Evolutionary conservation across 768 basidiomycete species (phyloP), one percentile per base, ranked within the genome.

Genomic region (Termitomyces sp.): DNA sequence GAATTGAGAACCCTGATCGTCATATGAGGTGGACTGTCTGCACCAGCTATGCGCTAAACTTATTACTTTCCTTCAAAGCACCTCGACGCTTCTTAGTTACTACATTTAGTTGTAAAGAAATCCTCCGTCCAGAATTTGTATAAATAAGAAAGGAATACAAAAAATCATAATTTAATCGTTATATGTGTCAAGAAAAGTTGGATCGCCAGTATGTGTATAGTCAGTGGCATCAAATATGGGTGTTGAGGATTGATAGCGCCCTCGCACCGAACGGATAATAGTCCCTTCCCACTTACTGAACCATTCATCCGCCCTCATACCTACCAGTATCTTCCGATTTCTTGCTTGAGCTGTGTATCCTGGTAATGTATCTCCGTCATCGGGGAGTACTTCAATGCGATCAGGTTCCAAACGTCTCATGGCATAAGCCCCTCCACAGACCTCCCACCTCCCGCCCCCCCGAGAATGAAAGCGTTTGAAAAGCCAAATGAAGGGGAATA

Each of bases 401-500:
- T 52, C 49, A 34, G 71, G 73, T 17, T 77, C 73, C 73, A 72
- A 79, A 25, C 79, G 78, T 70, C 87, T 89, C 49, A 92, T 74
- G n/a, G 88, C 80, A 68, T 90, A 92, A 11, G 87, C 89, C 14
- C 85, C 85, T 20, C 91, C 91, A 56, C 86, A 87, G 7, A 92
- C 86, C 65, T 81, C 77, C 92, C 92, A 94, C 11, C 76, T 74
- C 0, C 89, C 92, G 6, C 92, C 92, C 9, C 91, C 90, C 0
- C 73, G 76, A 5, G 77, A 68, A 66, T 87, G 80, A 72, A 89
- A 88, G 4, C 86, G 83, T 70, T 86, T 85, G 73, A 84, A 92
- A 4, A 94, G 72, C 91, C 91, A 94, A 63, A 94, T 80, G 71
- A 92, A 86, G 0, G 91, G 92, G 68, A 85, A 94, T 60, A 94